Conservation (phyloP, 139 green algal genomes). For the Chlamydomonas incerta region DNA sequence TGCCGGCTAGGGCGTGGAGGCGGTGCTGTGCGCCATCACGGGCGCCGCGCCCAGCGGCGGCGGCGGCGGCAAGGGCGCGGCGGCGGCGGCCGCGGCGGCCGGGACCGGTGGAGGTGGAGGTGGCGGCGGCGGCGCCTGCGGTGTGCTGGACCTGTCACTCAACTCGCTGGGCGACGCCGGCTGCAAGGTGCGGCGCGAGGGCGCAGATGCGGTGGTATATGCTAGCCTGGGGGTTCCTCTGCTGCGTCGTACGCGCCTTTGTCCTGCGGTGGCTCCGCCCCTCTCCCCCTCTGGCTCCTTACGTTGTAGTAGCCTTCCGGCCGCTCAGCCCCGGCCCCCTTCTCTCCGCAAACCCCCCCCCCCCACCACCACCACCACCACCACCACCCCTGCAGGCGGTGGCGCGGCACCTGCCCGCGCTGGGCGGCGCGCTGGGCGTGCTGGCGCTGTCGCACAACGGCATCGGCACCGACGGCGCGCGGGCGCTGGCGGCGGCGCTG, state of each 20-base stretch:
- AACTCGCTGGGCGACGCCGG: conserved; percentile 51
- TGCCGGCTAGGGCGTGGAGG: conserved; percentile 8
- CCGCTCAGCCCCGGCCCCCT: too few species aligned
- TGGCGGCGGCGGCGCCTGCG: not conserved
- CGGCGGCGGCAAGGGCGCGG: not conserved
- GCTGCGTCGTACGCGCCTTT: too few species aligned
- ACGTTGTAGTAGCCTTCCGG: too few species aligned
- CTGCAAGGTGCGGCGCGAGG: conserved; percentile 44
- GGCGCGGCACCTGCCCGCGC: not conserved
- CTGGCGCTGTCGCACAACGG: conserved; percentile 49
- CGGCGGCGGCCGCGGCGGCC: not conserved
- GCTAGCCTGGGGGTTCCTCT: too few species aligned
- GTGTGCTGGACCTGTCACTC: conserved; percentile 48
- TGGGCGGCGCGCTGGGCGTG: conserved; percentile 13
- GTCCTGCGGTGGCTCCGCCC: too few species aligned
- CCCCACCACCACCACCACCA: too few species aligned
- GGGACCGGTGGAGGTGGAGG: too few species aligned
- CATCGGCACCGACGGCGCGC: conserved; percentile 41
- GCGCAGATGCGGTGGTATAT: too few species aligned
- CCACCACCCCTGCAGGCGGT: conserved; percentile 6
- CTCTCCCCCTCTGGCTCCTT: too few species aligned
- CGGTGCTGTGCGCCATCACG: not conserved
- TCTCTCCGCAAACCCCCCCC: too few species aligned
- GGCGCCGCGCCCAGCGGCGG: not conserved
- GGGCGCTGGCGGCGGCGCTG: conserved; percentile 51